A percentile compares a stretch with the other conserved stretches of the same genome.
These are phyloP conservation scores for Neospermospora avenae DNA, from an alignment of 2,329 filamentous ascomycete genomes.

Conservation along the genomic window DNA sequence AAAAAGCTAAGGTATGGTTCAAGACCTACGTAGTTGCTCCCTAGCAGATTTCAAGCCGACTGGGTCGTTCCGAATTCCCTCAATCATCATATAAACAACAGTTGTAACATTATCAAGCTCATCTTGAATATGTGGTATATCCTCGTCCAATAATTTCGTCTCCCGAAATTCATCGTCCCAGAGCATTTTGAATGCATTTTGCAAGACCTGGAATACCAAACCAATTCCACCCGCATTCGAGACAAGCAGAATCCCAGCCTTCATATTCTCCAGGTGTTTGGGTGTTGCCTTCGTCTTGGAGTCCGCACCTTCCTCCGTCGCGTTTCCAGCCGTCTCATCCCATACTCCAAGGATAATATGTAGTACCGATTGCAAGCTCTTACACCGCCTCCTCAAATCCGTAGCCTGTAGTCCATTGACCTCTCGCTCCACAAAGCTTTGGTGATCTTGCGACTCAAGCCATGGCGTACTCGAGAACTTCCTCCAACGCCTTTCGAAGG, in stretches of 20 bases:
- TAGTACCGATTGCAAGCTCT: slow-evolving; percentile 54
- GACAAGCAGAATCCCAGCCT: slow-evolving; percentile 49
- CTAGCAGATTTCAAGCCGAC: slow-evolving; percentile 41
- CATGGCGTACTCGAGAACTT: slow-evolving; percentile 55
- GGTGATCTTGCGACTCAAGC: slow-evolving; percentile 58
- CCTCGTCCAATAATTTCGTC: slow-evolving; percentile 31
- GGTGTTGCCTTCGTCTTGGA: slow-evolving; percentile 46
- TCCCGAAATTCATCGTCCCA: slow-evolving; percentile 37
- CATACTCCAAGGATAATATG: slow-evolving; percentile 68
- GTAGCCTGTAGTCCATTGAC: slow-evolving; percentile 45
- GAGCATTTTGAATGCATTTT: slow-evolving; percentile 30
- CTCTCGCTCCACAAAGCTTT: slow-evolving; percentile 54
- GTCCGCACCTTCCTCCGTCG: slow-evolving; percentile 30
- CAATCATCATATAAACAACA: slow-evolving; percentile 58
- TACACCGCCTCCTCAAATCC: slow-evolving; percentile 48
- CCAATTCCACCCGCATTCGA: slow-evolving; percentile 43
- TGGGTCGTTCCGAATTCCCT: slow-evolving; percentile 52
- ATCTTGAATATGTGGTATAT: slow-evolving; percentile 45
- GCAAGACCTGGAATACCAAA: slow-evolving; percentile 31
- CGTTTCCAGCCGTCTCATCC: slow-evolving; percentile 59
- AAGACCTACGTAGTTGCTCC: slow-evolving; percentile 47
- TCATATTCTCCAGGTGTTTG: slow-evolving; percentile 59
- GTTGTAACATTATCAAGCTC: slow-evolving; percentile 62
- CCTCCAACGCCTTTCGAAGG: slow-evolving; percentile 76
- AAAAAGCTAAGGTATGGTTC: too few species aligned